Percentiles rank a stretch among this genome's conserved stretches.
These are phyloP conservation scores for Hippophae gyantsensis DNA, from an alignment of 306 rosid species.

Conservation along the genomic window DNA sequence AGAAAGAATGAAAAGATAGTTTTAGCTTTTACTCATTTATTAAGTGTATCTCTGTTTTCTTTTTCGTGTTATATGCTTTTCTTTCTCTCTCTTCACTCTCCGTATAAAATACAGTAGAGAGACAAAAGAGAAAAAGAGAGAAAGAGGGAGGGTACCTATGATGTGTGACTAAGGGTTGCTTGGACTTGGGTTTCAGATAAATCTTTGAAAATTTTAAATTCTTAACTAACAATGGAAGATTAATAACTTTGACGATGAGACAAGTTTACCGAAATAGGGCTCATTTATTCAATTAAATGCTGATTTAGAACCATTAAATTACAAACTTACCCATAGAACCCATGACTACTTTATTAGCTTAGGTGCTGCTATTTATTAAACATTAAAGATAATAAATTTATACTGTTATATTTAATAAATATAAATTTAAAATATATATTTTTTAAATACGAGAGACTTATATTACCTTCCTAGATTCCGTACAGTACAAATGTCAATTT, in stretches of 20 bases:
- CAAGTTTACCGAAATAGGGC: constrained; percentile 16
- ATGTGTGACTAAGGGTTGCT: neutral
- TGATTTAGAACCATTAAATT: constrained; percentile 6
- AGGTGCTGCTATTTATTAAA: too few species aligned
- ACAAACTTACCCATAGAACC: neutral
- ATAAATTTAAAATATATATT: too few species aligned
- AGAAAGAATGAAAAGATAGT: constrained; percentile 56
- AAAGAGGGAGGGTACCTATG: neutral
- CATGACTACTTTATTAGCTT: too few species aligned
- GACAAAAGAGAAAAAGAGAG: constrained; percentile 13
- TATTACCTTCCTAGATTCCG: too few species aligned
- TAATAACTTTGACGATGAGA: neutral
- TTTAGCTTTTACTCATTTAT: constrained; percentile 62
- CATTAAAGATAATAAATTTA: too few species aligned
- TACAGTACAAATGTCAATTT: too few species aligned
- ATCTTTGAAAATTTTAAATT: constrained; percentile 14
- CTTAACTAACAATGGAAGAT: constrained; percentile 18
- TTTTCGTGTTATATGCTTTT: constrained; percentile 9
- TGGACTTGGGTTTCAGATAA: constrained; percentile 27
- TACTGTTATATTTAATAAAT: too few species aligned
- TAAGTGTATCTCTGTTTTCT: constrained; percentile 25
- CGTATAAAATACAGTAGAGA: constrained; percentile 32
- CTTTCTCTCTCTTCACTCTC: constrained; percentile 66
- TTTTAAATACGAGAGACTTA: too few species aligned
- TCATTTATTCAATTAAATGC: neutral